phyloP scores from a whole-genome alignment of 2,329 filamentous ascomycete genomes.

The Scorias spongiosa region DNA sequence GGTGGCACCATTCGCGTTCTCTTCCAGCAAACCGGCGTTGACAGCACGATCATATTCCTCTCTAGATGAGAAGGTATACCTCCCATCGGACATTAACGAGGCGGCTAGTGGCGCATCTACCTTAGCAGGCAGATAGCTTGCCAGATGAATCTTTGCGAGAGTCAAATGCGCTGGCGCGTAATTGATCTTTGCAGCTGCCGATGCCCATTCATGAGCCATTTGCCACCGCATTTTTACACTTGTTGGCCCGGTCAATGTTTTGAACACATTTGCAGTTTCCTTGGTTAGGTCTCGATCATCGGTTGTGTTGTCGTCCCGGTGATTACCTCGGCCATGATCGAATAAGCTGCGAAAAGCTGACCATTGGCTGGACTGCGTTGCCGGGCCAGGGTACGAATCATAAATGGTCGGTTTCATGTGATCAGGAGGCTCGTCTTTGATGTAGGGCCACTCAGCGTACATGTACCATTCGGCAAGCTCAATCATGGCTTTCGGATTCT shows the following conservation, averaged over 20 bases:
- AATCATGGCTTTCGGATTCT: slow-evolving; percentile 23
- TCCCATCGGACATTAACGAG: neutral
- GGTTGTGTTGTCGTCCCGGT: neutral
- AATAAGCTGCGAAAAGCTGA: too few relatives aligned
- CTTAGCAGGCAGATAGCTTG: neutral
- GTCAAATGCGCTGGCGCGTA: neutral
- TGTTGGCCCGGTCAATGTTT: neutral
- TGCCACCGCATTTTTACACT: neutral
- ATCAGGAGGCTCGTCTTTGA: slow-evolving; percentile 19
- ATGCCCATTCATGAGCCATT: neutral
- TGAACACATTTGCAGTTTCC: neutral
- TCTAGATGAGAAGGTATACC: neutral
- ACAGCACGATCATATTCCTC: neutral
- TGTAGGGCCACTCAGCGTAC: slow-evolving; percentile 16
- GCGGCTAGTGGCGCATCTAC: neutral
- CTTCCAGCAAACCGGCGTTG: neutral
- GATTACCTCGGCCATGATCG: too few relatives aligned
- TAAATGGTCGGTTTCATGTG: slow-evolving; percentile 20
- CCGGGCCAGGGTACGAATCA: slow-evolving; percentile 12
- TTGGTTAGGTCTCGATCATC: neutral
- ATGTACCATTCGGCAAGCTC: slow-evolving; percentile 26
- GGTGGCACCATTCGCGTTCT: too few relatives aligned
- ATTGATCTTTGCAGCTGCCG: neutral
- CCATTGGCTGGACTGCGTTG: too few relatives aligned
- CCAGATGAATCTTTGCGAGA: neutral